phyloP scores from a whole-genome alignment of 202 grass and related monocot genomes.

The Schoenoplectus triqueter region DNA sequence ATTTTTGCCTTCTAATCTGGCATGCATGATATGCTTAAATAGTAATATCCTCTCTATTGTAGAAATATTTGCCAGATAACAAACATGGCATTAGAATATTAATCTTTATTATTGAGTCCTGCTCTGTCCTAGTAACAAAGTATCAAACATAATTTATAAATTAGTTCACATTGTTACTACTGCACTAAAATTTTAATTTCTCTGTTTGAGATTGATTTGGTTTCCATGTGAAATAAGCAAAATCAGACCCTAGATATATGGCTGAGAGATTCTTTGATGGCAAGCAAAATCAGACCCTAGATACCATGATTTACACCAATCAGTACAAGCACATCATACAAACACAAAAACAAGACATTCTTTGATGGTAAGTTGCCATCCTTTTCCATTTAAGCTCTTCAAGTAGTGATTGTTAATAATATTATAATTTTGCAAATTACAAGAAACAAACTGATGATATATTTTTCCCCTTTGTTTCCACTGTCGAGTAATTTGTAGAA shows the following conservation, averaged over 20 bases:
- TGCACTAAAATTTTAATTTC: neutral
- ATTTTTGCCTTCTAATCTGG: neutral
- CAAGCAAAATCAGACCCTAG: too few species aligned
- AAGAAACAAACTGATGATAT: neutral
- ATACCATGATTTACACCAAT: constrained; percentile 14
- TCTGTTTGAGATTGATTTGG: neutral
- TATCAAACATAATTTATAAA: neutral
- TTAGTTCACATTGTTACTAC: neutral
- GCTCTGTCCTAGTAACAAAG: neutral
- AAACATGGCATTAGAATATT: neutral
- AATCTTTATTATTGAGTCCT: neutral
- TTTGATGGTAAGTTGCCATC: constrained; percentile 30
- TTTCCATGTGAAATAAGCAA: constrained; percentile 20
- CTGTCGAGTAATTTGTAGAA: neutral
- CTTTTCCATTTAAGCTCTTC: neutral
- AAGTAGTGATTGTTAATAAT: constrained; percentile 9
- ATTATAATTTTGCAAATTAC: constrained; percentile 19
- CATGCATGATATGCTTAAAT: constrained; percentile 24
- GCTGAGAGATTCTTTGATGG: constrained; percentile 39
- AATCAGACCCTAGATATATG: constrained; percentile 9
- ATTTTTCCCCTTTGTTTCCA: neutral
- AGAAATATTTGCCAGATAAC: constrained; percentile 13
- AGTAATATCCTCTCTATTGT: neutral
- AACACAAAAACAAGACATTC: constrained; percentile 33
- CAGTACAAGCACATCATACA: constrained; percentile 36